Evolutionary conservation across 2,329 filamentous ascomycete species (phyloP).

Genomic region (Clonostachys rosea): DNA sequence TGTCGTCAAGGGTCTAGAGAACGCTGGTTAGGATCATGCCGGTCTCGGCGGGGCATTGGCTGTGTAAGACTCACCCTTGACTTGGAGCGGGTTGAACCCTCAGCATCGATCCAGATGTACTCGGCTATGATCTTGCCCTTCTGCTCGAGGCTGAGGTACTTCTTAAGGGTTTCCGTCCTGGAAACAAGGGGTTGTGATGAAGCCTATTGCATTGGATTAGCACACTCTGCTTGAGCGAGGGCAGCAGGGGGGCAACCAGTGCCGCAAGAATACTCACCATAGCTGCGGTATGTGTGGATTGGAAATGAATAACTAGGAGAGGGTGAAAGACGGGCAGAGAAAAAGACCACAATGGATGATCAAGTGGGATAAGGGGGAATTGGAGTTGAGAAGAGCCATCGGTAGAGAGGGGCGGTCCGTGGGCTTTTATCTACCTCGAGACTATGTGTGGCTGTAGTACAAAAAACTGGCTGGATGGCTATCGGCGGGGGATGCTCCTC

Average conservation of each 20-base stretch:
- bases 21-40: neutral
- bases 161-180: conserved; percentile 52
- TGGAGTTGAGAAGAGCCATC: too few species aligned
- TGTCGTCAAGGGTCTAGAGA: conserved; percentile 41
- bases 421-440: too few species aligned
- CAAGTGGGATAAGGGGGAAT: too few species aligned
- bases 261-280: too few species aligned
- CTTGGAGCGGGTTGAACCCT: conserved; percentile 85
- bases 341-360: too few species aligned
- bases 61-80: conserved; percentile 72
- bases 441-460: neutral
- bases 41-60: neutral
- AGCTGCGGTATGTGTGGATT: too few species aligned
- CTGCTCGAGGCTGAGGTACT: conserved; percentile 89
- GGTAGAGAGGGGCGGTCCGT: too few species aligned
- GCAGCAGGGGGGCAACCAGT: too few species aligned
- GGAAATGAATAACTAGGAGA: neutral
- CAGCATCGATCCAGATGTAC: conserved; percentile 92
- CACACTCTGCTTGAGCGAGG: too few species aligned
- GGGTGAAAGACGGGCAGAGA: too few species aligned
- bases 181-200: neutral
- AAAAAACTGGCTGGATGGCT: neutral
- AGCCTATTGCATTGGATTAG: too few species aligned
- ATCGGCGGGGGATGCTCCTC: neutral
- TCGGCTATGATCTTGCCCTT: conserved; percentile 86